Evolutionary conservation across 352 stramenopile species (phyloP).

Genomic region (Phytophthora ramorum): DNA sequence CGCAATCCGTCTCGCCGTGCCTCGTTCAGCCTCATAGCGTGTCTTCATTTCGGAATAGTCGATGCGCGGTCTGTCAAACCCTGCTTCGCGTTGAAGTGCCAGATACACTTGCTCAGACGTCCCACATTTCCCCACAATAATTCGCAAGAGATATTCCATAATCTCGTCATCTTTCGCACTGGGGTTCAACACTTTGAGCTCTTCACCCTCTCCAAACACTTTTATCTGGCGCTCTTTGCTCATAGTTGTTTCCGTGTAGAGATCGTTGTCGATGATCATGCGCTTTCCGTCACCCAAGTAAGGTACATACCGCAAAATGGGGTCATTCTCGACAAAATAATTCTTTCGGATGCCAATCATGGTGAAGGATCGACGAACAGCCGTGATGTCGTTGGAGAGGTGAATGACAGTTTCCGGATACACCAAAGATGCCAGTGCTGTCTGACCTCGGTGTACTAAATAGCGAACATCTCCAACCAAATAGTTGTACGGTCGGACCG

Average conservation of each 20-base stretch:
- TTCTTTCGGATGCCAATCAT: slow-evolving; percentile 81
- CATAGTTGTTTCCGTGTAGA: slow-evolving; percentile 68
- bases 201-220: slow-evolving; percentile 43
- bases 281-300: slow-evolving; percentile 85
- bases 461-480: slow-evolving; percentile 54
- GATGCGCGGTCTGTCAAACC: slow-evolving; percentile 42
- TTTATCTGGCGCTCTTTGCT: slow-evolving; percentile 56
- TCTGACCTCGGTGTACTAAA: slow-evolving; percentile 31
- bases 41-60: slow-evolving; percentile 64
- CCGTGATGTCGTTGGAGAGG: slow-evolving; percentile 50
- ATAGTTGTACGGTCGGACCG: slow-evolving; percentile 33
- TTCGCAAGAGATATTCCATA: slow-evolving; percentile 64
- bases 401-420: slow-evolving; percentile 66
- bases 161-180: slow-evolving; percentile 64
- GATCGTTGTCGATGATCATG: slow-evolving; percentile 66
- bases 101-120: slow-evolving; percentile 54
- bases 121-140: slow-evolving; percentile 58
- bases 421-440: slow-evolving; percentile 24
- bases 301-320: slow-evolving; percentile 86
- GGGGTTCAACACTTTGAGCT: slow-evolving; percentile 44
- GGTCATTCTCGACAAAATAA: slow-evolving; percentile 81
- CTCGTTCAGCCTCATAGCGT: slow-evolving; percentile 29
- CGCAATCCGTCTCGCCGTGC: slow-evolving; percentile 32
- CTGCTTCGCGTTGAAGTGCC: slow-evolving; percentile 40
- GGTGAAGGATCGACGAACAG: slow-evolving; percentile 60